Evolutionary conservation across 495 filamentous ascomycete genomes (phyloP), one percentile per base, ranked within the genome.

Genomic region (Trichoderma parareesei): DNA sequence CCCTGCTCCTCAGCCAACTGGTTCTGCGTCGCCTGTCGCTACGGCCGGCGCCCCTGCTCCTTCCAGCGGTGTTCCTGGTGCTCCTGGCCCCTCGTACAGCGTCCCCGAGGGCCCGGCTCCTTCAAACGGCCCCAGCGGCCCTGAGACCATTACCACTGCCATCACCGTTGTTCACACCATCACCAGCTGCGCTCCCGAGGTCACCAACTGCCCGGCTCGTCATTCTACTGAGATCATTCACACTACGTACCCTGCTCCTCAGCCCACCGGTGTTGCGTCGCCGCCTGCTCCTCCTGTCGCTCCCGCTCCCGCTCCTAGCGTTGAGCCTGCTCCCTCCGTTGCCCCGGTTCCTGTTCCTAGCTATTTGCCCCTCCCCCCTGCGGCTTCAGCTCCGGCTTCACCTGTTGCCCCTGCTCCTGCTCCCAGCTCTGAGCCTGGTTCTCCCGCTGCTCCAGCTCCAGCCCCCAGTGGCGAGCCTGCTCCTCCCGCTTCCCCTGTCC

Each of bases 181-280:
- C 40, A 86, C 83, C 62, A 84, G 81, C 37, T 87, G 84, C 9
- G 87, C 86, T 49, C 75, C 87, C 18, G 87, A 80, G 71, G 73
- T 78, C 16, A 89, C 86, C 10, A 81, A 76, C 62, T 75, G 79
- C 68, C 86, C 6, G 75, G 86, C 69, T 85, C 82, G 4, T 81
- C 79, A 65, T 88, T 84, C 70, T 37, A 85, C 84, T 41, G 79
- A 81, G 14, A 78, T 82, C 33, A 77, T 86, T 71, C 84, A n/a
- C 66, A 87, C 67, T 83, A 79, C 42, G 88, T 85, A 27, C 88
- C 86, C 46, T 72, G 86, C 65, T 72, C 86, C 64, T 84, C 87
- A 41, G 81, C 85, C 53, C 73, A 78, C 10, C 73, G 74, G 59
- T 76, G 73, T 38, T 68, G 74, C 10, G 16, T 27, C 27, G 27